Base-by-base conservation (phyloP, 2,329 filamentous ascomycete species). In the Xylariaceae sp. region DNA sequence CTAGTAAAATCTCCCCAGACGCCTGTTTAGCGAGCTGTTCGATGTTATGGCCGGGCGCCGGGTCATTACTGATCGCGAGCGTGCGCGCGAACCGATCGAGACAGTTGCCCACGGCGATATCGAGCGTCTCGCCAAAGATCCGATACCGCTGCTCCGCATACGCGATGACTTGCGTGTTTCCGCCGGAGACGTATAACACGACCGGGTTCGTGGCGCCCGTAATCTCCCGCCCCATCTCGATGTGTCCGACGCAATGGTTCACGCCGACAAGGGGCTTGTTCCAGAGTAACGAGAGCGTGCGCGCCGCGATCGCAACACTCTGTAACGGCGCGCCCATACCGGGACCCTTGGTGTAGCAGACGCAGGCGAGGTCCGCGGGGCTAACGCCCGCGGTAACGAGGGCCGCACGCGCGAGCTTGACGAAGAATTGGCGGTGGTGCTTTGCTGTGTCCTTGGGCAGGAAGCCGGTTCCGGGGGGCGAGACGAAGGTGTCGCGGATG, bases 241-340 rank as follows among this genome's bases (percentile, higher is more conserved):
- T 97, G 75, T 99, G 94, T 49, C 94, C 94, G 52, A 99, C 90
- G 75, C 94, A 99, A 76, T 99, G 94, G 76, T 99, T 99, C 30
- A 99, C 94, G 23, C 92, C 93, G 2, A 99, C 88, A 44, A 99
- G 80, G n/a, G 89, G 86, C 74, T 90, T 91, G 56, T 79, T 82
- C 94, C 94, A 99, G 13, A 99, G 81, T 60, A 96, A 77, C 48
- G 85, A 82, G 37, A 97, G 78, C 63, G 89, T 90, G 61, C 94
- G 84, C 17, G 92, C 94, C 1, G 87, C 92, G 41, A 97, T 79
- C 37, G 93, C 93, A 11, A 96, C 91, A 62, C 87, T 87, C 63
- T 92, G 89, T 34, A 99, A 80, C 6, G 94, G 94, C 45, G 91
- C 93, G 60, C 94, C 94, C 94, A 99, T 99, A 0, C 94, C 94